Evolutionary conservation across 106 monocot genomes (phyloP), one percentile per base, ranked within the genome.

Genomic region (Vanilla planifolia): DNA sequence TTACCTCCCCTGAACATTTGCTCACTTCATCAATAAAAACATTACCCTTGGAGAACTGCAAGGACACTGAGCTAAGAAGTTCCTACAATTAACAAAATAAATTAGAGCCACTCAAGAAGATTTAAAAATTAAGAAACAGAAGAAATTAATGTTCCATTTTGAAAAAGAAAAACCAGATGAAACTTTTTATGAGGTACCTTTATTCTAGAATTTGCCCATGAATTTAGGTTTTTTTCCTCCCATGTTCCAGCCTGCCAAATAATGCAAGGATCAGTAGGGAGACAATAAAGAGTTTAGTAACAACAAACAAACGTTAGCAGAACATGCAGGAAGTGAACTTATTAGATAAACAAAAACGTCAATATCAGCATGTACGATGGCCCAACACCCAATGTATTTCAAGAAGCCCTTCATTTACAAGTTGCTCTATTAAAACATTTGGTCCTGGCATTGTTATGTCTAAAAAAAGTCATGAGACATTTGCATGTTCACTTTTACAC

Each of bases 211-310:
- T 65, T 84, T 56, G 96, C 91, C 96, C 96, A 96, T 71, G 79
- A 52, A 79, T 84, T 96, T n/a, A 96, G 82, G 68, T 85, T 96
- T 44, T 68, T 91, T 81, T 96, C 96, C 70, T 96, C 96, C 96
- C 96, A 96, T 0, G 96, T 96, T 77, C 96, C 96, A 67, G 91
- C 96, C 95, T 96, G 80, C 45, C 70, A n/a, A 62, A 45, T 61
- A 21, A 25, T 50, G 6, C 50, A 60, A 60, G 33, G 15, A n/a
- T n/a, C n/a, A n/a, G n/a, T n/a, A n/a, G n/a, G n/a, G n/a, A n/a
- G n/a, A n/a, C n/a, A n/a, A n/a, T n/a, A n/a, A n/a, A n/a, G n/a
- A n/a, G n/a, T n/a, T n/a, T n/a, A n/a, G n/a, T n/a, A n/a, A n/a
- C n/a, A n/a, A n/a, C n/a, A n/a, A n/a, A n/a, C n/a, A n/a, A n/a